phyloP scores from a whole-genome alignment of 176 grass and related monocot species.

The Cocos nucifera region DNA sequence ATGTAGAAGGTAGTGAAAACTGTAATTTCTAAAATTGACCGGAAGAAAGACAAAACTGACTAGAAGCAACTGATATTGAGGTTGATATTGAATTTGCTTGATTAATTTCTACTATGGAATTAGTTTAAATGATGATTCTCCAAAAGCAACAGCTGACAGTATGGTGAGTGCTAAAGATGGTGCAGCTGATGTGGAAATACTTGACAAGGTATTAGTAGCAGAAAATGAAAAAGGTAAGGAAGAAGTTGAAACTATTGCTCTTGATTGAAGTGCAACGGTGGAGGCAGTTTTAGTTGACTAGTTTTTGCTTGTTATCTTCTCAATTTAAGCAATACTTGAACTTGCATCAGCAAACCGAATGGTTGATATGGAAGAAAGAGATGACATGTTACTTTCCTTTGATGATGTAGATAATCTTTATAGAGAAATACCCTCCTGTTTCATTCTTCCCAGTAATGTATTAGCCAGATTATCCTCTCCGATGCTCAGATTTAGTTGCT shows the following conservation, averaged over 20 bases:
- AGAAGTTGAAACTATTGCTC: constrained; percentile 14
- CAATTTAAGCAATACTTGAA: constrained; percentile 21
- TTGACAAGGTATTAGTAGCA: not conserved
- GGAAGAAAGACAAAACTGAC: constrained; percentile 2
- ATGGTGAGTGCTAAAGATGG: constrained; percentile 13
- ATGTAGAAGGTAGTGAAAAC: constrained; percentile 1
- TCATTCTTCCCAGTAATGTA: constrained; percentile 24
- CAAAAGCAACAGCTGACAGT: constrained; percentile 1
- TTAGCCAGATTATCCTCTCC: constrained; percentile 21
- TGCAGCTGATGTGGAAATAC: constrained; percentile 17
- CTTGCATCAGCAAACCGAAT: constrained; percentile 15
- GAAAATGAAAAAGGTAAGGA: not conserved
- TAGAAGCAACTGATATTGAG: constrained; percentile 1
- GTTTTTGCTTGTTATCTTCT: constrained; percentile 7
- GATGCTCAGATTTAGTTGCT: constrained; percentile 23
- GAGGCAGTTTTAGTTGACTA: constrained; percentile 26
- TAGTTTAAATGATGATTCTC: constrained; percentile 12
- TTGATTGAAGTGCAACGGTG: constrained; percentile 13
- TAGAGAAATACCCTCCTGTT: constrained; percentile 11
- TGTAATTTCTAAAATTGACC: not conserved
- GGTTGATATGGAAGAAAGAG: constrained; percentile 30
- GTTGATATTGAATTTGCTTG: not conserved
- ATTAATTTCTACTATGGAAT: not conserved
- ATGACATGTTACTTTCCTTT: constrained; percentile 26
- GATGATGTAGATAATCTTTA: constrained; percentile 25